Conservation (phyloP, 1,284 basidiomycete species). For the Cystobasidium pallidum region DNA sequence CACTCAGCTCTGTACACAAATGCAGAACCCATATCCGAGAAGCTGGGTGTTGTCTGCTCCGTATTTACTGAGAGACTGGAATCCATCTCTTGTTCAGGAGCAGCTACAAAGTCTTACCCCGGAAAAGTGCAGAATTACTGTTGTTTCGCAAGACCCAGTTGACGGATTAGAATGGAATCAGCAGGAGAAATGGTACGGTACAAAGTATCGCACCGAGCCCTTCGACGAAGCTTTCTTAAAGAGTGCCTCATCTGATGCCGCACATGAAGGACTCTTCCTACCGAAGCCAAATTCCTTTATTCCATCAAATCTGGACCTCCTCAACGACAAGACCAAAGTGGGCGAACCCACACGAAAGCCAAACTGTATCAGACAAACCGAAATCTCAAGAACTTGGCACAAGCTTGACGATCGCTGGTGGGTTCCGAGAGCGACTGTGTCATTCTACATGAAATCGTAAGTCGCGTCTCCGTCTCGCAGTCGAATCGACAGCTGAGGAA, state of each 20-base stretch:
- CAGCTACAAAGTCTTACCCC: slow-evolving; percentile 65
- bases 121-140: slow-evolving; percentile 69
- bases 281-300: slow-evolving; percentile 87
- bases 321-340: slow-evolving; percentile 66
- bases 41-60: slow-evolving; percentile 77
- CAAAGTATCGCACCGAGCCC: slow-evolving; percentile 72
- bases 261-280: slow-evolving; percentile 66
- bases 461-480: slow-evolving; percentile 35
- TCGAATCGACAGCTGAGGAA: too few species aligned
- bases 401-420: slow-evolving; percentile 96
- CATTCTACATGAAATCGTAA: slow-evolving; percentile 72
- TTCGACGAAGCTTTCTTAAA: slow-evolving; percentile 70
- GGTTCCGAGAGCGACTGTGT: slow-evolving; percentile 81
- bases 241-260: slow-evolving; percentile 58
- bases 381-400: slow-evolving; percentile 79
- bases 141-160: slow-evolving; percentile 70
- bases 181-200: slow-evolving; percentile 82
- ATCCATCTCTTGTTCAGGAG: slow-evolving; percentile 67
- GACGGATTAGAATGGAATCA: slow-evolving; percentile 65
- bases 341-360: slow-evolving; percentile 78
- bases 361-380: slow-evolving; percentile 71
- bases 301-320: slow-evolving; percentile 80
- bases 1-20: slow-evolving; percentile 72
- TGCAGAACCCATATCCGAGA: slow-evolving; percentile 78
- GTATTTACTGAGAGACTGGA: slow-evolving; percentile 76